These are phyloP conservation scores for Cnidoscolus chayamansa DNA, from an alignment of 441 rosid genomes.

Conservation along the genomic window DNA sequence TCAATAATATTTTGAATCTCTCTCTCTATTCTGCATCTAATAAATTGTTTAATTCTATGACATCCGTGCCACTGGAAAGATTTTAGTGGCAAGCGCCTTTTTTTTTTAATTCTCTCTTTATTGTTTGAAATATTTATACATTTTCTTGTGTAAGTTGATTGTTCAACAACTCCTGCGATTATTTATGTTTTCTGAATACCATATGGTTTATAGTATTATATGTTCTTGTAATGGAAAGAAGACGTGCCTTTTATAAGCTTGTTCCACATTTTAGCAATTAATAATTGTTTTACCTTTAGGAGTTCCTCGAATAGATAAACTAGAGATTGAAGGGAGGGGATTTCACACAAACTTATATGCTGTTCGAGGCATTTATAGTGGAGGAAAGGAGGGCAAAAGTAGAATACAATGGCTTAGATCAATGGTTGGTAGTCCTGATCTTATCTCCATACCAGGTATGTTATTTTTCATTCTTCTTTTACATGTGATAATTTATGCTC, in stretches of 20 bases:
- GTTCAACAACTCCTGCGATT: not conserved
- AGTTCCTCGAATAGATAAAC: constrained; percentile 76
- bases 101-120: not conserved
- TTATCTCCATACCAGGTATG: constrained; percentile 86
- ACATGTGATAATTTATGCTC: not conserved
- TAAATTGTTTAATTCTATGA: not conserved
- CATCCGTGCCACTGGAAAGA: not conserved
- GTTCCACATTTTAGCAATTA: constrained; percentile 6
- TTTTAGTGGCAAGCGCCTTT: not conserved
- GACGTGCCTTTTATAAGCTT: constrained; percentile 2
- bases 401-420: constrained; percentile 96
- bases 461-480: not conserved
- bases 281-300: constrained; percentile 42
- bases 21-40: not conserved
- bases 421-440: constrained; percentile 98
- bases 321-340: constrained; percentile 94
- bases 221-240: constrained; percentile 1
- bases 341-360: constrained; percentile 92
- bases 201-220: not conserved
- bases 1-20: not conserved
- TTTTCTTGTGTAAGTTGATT: constrained; percentile 9
- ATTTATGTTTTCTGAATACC: constrained; percentile 5
- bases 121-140: not conserved
- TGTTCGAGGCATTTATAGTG: constrained; percentile 78
- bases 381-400: constrained; percentile 98